phyloP scores from a whole-genome alignment of 2,329 filamentous ascomycete species.

The Sporothrix brasiliensis region DNA sequence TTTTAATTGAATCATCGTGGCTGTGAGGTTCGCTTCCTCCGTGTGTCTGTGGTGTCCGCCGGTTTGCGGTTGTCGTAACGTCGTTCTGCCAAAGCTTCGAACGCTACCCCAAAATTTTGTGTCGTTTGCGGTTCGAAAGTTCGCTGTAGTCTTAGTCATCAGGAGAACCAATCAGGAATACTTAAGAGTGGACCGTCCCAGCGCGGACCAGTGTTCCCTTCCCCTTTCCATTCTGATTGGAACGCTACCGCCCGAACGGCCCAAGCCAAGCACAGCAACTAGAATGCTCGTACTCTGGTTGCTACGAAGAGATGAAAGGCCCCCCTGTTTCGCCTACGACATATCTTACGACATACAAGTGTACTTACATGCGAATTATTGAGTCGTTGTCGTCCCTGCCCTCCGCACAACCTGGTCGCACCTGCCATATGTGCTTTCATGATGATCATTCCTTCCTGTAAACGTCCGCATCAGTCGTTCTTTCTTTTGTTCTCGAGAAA shows the following conservation, averaged over 20 bases:
- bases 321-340: constrained; percentile 4
- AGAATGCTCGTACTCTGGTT: background rate
- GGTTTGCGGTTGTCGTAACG: background rate
- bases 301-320: constrained; percentile 4
- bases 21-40: constrained; percentile 35
- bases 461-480: background rate
- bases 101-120: constrained; percentile 6
- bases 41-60: constrained; percentile 12
- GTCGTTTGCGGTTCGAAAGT: background rate
- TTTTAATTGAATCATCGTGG: constrained; percentile 91
- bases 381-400: background rate
- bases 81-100: background rate
- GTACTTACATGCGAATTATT: background rate
- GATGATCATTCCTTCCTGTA: background rate
- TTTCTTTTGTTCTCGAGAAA: background rate
- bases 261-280: constrained; percentile 17
- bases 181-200: background rate
- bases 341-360: no score
- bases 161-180: background rate
- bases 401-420: background rate
- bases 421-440: background rate
- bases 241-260: constrained; percentile 9
- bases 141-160: constrained; percentile 28
- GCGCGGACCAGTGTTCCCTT: background rate
- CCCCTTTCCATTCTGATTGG: constrained; percentile 19